phyloP scores from a whole-genome alignment of 305 asterid genomes.

The Fraxinus sp. region DNA sequence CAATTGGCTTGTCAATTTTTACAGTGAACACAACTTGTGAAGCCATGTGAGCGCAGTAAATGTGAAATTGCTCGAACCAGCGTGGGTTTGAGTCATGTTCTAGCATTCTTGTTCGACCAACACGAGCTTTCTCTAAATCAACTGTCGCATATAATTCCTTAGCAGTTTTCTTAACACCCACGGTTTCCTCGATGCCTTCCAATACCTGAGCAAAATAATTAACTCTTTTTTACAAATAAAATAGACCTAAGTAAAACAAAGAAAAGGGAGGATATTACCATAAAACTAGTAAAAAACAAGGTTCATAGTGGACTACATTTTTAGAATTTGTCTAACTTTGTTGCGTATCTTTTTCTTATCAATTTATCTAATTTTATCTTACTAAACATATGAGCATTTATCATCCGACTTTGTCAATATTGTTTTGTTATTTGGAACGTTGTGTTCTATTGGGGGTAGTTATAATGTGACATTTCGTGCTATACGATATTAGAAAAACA shows the following conservation, averaged over 20 bases:
- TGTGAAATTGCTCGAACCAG: conserved; percentile 56
- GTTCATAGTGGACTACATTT: too few relatives aligned
- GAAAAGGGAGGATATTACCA: background rate
- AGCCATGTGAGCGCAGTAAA: conserved; percentile 54
- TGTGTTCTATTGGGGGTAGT: too few relatives aligned
- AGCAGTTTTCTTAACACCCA: conserved; percentile 1
- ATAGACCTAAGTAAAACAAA: background rate
- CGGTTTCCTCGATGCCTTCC: conserved; percentile 8
- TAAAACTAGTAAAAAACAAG: background rate
- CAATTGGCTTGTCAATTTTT: conserved; percentile 42
- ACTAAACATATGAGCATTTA: too few relatives aligned
- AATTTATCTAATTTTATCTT: too few relatives aligned
- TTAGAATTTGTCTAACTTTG: too few relatives aligned
- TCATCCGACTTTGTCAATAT: too few relatives aligned
- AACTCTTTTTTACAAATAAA: background rate
- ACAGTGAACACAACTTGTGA: conserved; percentile 43
- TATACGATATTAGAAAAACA: too few relatives aligned
- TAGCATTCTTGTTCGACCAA: conserved; percentile 38
- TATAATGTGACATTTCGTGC: too few relatives aligned
- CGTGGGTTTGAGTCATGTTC: conserved; percentile 37
- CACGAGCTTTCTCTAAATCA: conserved; percentile 10
- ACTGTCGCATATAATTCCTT: conserved; percentile 10
- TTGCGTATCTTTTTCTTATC: too few relatives aligned
- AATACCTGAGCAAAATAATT: conserved; percentile 1
- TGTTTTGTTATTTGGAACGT: too few relatives aligned